Conservation (phyloP, 176 grass and related monocot species). For the Typha latifolia region DNA sequence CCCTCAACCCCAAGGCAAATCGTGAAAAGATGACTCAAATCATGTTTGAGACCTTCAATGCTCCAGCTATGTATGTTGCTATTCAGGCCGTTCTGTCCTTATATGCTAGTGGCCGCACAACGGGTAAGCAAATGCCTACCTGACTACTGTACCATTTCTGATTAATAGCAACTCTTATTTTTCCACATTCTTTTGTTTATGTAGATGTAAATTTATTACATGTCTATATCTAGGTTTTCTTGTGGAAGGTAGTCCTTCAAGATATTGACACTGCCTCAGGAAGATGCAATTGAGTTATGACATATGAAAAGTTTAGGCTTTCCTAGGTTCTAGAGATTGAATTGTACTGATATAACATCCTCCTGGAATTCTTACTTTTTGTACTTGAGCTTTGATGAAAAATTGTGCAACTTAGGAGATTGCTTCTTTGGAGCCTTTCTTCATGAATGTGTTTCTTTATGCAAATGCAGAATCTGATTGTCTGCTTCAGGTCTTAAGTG, state of each 20-base stretch:
- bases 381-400: neutral
- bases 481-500: neutral
- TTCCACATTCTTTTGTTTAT: neutral
- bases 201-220: neutral
- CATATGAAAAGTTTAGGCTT: too few species aligned
- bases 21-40: constrained; percentile 20
- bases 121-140: constrained; percentile 1
- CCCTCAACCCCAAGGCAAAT: constrained; percentile 18
- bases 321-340: too few species aligned
- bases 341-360: too few species aligned
- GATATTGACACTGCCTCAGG: too few species aligned
- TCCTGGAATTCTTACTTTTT: neutral
- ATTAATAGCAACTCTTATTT: neutral
- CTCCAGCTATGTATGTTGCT: constrained; percentile 20
- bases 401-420: neutral
- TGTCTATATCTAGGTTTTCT: neutral
- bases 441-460: neutral
- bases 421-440: neutral
- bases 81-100: constrained; percentile 14
- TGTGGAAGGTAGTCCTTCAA: neutral
- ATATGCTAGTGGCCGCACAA: constrained; percentile 16
- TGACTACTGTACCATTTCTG: neutral
- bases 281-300: too few species aligned
- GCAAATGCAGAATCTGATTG: neutral
- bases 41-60: constrained; percentile 23